phyloP scores from a whole-genome alignment of 495 filamentous ascomycete genomes.

The Rhizodiscina lignyota region DNA sequence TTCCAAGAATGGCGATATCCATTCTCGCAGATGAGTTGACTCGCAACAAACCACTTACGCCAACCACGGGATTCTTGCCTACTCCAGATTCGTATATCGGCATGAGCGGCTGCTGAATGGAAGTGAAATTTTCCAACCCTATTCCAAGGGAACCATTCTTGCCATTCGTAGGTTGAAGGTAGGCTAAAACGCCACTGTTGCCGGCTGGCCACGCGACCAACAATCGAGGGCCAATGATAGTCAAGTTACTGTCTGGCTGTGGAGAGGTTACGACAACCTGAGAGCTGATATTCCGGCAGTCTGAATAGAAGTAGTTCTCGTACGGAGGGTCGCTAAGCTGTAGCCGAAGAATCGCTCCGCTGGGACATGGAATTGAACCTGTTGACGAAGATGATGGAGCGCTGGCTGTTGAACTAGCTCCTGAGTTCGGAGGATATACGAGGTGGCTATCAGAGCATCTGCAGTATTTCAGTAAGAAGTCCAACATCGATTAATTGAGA shows the following conservation, averaged over 20 bases:
- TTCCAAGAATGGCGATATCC: conserved; percentile 37
- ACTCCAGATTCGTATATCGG: conserved; percentile 20
- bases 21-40: conserved; percentile 40
- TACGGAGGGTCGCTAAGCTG: conserved; percentile 32
- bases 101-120: conserved; percentile 15
- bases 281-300: conserved; percentile 34
- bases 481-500: too few species aligned
- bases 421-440: too few species aligned
- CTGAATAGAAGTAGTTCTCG: conserved; percentile 43
- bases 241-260: conserved; percentile 32
- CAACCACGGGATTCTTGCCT: conserved; percentile 26
- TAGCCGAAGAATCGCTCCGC: too few species aligned
- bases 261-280: conserved; percentile 45
- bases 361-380: too few species aligned
- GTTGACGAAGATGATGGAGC: too few species aligned
- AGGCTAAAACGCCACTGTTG: conserved; percentile 39
- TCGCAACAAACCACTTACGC: conserved; percentile 31
- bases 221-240: conserved; percentile 35
- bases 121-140: conserved; percentile 29
- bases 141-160: conserved; percentile 36
- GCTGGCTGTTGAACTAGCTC: too few species aligned
- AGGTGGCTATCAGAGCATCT: too few species aligned
- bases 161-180: conserved; percentile 35
- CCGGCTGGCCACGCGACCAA: conserved; percentile 50
- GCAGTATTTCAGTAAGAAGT: too few species aligned